Conservation (phyloP, 805 yeast genomes). For the Cyberlindnera sargentensis region DNA sequence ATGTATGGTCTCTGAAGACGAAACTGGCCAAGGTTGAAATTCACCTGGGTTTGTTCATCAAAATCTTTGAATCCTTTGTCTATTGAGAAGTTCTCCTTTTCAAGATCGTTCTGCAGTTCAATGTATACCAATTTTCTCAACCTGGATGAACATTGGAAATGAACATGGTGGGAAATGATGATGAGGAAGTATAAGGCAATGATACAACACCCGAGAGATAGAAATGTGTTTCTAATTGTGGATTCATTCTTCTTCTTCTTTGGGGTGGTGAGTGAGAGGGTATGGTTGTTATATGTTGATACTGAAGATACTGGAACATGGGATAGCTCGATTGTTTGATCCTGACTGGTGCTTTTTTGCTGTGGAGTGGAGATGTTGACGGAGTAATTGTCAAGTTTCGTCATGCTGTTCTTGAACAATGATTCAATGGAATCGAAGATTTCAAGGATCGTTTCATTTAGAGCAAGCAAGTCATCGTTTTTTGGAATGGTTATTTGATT, state of each 20-base stretch:
- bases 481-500: neutral
- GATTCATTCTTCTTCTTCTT: too few relatives aligned
- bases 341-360: too few relatives aligned
- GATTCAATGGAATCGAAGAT: conserved; percentile 1
- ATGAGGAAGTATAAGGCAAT: conserved; percentile 4
- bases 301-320: too few relatives aligned
- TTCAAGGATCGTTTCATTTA: conserved; percentile 1
- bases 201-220: conserved; percentile 5
- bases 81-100: too few relatives aligned
- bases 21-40: conserved; percentile 4
- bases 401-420: neutral
- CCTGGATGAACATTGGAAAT: conserved; percentile 6
- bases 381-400: neutral
- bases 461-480: neutral
- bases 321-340: too few relatives aligned
- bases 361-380: neutral
- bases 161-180: conserved; percentile 3
- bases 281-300: too few relatives aligned
- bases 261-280: too few relatives aligned
- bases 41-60: neutral
- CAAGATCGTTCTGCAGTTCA: neutral
- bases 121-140: conserved; percentile 2
- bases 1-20: conserved; percentile 1
- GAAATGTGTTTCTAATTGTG: neutral
- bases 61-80: too few relatives aligned